phyloP scores from a whole-genome alignment of 2,329 filamentous ascomycete species.

The Aspergillus viridinutans region DNA sequence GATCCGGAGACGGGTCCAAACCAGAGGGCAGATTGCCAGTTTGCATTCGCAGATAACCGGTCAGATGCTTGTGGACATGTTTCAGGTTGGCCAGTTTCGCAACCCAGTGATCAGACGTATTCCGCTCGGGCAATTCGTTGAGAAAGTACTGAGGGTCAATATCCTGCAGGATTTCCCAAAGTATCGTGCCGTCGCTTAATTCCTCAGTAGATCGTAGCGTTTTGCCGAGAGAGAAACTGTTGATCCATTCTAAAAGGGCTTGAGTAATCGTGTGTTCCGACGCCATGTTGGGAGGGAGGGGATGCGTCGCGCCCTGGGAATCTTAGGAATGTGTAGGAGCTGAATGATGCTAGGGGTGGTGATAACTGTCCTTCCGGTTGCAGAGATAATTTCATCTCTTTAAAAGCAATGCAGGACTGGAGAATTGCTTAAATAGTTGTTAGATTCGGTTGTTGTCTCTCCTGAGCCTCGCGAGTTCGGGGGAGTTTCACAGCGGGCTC shows the following conservation, averaged over 20 bases:
- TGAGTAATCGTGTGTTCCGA: constrained; percentile 44
- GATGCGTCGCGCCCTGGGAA: constrained; percentile 10
- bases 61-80: constrained; percentile 44
- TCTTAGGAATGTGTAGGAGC: constrained; percentile 21
- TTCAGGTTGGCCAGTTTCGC: constrained; percentile 48
- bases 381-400: constrained; percentile 2
- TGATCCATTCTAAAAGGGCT: constrained; percentile 46
- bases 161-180: constrained; percentile 48
- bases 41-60: constrained; percentile 43
- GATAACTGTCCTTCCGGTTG: neutral
- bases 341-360: neutral
- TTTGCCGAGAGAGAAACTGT: constrained; percentile 42
- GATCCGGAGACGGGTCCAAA: constrained; percentile 41
- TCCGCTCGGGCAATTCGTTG: constrained; percentile 44
- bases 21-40: constrained; percentile 43
- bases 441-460: neutral
- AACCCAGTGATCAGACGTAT: constrained; percentile 44
- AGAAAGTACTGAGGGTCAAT: constrained; percentile 47
- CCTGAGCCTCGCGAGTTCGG: constrained; percentile 4
- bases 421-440: neutral
- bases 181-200: constrained; percentile 42
- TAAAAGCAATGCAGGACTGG: neutral
- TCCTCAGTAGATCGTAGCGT: constrained; percentile 39
- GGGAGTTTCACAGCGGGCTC: constrained; percentile 5
- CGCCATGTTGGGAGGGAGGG: constrained; percentile 33